Base-by-base conservation (phyloP, 2,329 filamentous ascomycete genomes). In the Talaromyces sp. region DNA sequence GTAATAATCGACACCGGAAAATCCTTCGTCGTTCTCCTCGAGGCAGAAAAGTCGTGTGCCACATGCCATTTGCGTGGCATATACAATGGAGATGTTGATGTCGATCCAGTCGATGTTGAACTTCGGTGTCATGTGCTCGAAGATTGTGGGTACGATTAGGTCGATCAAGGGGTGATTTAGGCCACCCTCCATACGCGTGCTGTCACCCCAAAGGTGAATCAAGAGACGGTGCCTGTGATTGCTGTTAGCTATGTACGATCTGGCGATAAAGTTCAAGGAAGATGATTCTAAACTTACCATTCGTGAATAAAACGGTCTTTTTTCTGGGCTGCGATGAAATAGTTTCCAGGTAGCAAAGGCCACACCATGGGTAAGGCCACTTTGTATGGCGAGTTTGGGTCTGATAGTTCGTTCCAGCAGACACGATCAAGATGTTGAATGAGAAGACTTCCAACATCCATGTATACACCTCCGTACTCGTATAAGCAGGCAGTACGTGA, bases 131-230 rank as follows among this genome's bases (percentile, higher is more conserved):
- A 44, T 51, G 29, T 45, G 49, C 16, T 51, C 48, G 40, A 58
- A 62, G 30, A 56, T 56, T 29, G 47, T 33, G 14, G 59, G 59
- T 7, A 57, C 35, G 29, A 57, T 36, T 2, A 54, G 44, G n/a
- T 50, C 37, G 7, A 49, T 32, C 3, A 53, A 32, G 7, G 45
- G 51, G 27, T 53, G 6, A 4, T 37, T 42, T 19, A 49, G 11
- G n/a, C 32, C 20, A 2, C 51, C 51, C 8, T 43, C 42, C 16
- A 42, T 42, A 19, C 36, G 43, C 14, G 43, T 53, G 9, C 30
- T 49, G 19, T 44, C 29, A n/a, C 51, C 45, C 45, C 45, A 53
- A 17, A 53, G 14, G 33, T 53, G 51, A 3, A 40, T 22, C 22
- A 53, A 49, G 16, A 52, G 50, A 17, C 30, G 17, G 27, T 52